Percentiles rank a stretch among this genome's conserved stretches.
These are phyloP conservation scores for Coemansia furcata DNA, from an alignment of 192 early-diverging fungal species.

Conservation along the genomic window DNA sequence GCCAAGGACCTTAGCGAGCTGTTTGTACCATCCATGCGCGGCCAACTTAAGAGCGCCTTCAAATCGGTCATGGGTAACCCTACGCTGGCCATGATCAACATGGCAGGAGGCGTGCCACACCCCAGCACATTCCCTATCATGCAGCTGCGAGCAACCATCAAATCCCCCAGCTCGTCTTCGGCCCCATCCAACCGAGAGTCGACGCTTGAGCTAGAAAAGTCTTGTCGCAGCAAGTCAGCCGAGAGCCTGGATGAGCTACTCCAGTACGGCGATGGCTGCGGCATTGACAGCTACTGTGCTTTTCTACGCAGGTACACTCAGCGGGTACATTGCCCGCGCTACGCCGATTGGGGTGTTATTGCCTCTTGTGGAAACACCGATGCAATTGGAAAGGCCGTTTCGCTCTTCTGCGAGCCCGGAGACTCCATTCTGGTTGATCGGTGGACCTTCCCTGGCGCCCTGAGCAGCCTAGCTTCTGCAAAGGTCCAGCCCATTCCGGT, in stretches of 20 bases:
- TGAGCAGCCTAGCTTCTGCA: slow-evolving; percentile 51
- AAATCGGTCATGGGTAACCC: slow-evolving; percentile 50
- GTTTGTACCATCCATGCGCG: slow-evolving; percentile 40
- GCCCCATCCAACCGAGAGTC: not conserved
- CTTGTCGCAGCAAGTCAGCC: slow-evolving; percentile 7
- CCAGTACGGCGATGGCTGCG: slow-evolving; percentile 61
- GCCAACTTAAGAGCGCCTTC: slow-evolving; percentile 14
- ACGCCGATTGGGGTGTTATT: slow-evolving; percentile 64
- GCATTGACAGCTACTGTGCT: slow-evolving; percentile 51
- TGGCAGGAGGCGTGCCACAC: slow-evolving; percentile 70
- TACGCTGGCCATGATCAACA: slow-evolving; percentile 58
- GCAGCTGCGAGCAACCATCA: slow-evolving; percentile 55
- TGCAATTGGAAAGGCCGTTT: slow-evolving; percentile 54
- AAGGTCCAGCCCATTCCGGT: slow-evolving; percentile 52
- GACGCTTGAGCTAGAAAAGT: slow-evolving; percentile 39
- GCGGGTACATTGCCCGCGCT: slow-evolving; percentile 50
- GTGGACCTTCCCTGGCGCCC: slow-evolving; percentile 60
- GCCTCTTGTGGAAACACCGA: slow-evolving; percentile 62
- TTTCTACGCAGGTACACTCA: slow-evolving; percentile 54
- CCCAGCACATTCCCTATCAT: slow-evolving; percentile 63
- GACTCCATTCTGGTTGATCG: slow-evolving; percentile 59
- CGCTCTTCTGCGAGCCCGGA: slow-evolving; percentile 58
- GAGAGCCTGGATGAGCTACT: slow-evolving; percentile 52
- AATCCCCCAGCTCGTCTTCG: slow-evolving; percentile 24
- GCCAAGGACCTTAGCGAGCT: slow-evolving; percentile 38